phyloP scores from a whole-genome alignment of 805 yeast genomes.

The Teunomyces barrocoloradensis region DNA sequence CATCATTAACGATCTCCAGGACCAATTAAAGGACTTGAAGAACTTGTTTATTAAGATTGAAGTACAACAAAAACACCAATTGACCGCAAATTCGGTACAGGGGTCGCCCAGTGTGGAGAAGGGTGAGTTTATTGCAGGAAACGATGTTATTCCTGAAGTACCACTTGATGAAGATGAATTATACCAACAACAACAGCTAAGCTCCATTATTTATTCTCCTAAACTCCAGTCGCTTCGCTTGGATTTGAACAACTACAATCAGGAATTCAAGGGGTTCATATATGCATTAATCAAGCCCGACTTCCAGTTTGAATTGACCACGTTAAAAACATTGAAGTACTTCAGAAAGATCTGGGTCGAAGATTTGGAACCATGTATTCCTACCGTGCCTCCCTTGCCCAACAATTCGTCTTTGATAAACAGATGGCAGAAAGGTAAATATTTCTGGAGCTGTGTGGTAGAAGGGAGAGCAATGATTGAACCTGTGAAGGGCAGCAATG shows the following conservation, averaged over 20 bases:
- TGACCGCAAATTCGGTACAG: not conserved
- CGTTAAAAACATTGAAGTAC: conserved; percentile 52
- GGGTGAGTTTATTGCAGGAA: not conserved
- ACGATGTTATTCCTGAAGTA: not conserved
- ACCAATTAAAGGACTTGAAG: conserved; percentile 68
- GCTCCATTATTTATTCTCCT: conserved; percentile 31
- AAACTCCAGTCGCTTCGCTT: conserved; percentile 37
- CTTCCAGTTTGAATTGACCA: conserved; percentile 35
- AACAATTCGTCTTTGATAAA: conserved; percentile 47
- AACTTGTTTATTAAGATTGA: conserved; percentile 54
- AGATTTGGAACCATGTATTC: conserved; percentile 60
- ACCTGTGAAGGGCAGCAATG: conserved; percentile 83
- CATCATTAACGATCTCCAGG: conserved; percentile 60
- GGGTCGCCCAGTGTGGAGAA: conserved; percentile 8
- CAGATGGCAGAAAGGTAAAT: conserved; percentile 42
- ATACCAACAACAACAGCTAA: conserved; percentile 18
- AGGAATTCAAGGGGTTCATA: conserved; percentile 44
- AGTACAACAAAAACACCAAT: conserved; percentile 27
- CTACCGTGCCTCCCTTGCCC: conserved; percentile 42
- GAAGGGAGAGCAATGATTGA: conserved; percentile 83
- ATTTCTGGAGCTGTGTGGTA: conserved; percentile 62
- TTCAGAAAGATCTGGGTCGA: conserved; percentile 65
- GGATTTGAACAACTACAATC: conserved; percentile 42
- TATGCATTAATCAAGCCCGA: conserved; percentile 30
- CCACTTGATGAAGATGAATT: not conserved